Percentiles rank a stretch among this genome's conserved stretches.
These are phyloP conservation scores for Amanita muscaria DNA, from an alignment of 768 basidiomycete genomes.

Conservation along the genomic window DNA sequence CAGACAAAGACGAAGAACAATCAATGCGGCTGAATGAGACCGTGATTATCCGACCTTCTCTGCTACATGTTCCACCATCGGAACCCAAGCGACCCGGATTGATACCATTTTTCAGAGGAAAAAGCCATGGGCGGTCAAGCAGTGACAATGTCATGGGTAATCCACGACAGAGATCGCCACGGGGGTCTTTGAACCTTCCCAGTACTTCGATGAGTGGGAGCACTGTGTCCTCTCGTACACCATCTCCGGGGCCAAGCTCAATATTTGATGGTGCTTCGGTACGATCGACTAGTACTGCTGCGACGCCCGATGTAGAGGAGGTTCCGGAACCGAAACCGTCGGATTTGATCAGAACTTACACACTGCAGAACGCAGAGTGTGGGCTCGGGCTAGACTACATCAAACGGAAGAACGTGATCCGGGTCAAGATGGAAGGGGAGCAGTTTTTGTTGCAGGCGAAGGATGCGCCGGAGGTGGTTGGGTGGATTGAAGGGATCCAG, in stretches of 20 bases:
- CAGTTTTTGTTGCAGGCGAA: slow-evolving; percentile 92
- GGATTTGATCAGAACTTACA: slow-evolving; percentile 63
- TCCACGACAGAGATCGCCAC: slow-evolving; percentile 14
- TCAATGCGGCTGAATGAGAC: neutral
- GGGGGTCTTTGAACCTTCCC: slow-evolving; percentile 28
- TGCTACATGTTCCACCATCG: neutral
- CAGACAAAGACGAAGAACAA: neutral
- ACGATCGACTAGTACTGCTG: neutral
- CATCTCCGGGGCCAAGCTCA: slow-evolving; percentile 1
- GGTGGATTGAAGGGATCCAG: slow-evolving; percentile 97
- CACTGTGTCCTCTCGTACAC: slow-evolving; percentile 8
- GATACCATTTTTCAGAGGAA: slow-evolving; percentile 34
- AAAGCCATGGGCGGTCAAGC: slow-evolving; percentile 30
- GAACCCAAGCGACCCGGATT: slow-evolving; percentile 27
- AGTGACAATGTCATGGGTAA: slow-evolving; percentile 24
- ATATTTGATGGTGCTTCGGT: neutral
- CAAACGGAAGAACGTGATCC: slow-evolving; percentile 90
- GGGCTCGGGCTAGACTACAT: slow-evolving; percentile 92
- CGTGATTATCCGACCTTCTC: neutral
- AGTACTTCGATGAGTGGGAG: slow-evolving; percentile 14
- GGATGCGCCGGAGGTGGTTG: slow-evolving; percentile 77
- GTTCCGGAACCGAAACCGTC: slow-evolving; percentile 20
- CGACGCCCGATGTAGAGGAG: neutral
- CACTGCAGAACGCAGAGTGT: slow-evolving; percentile 85
- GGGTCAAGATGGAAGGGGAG: slow-evolving; percentile 88